Conservation (phyloP, 2,329 filamentous ascomycete genomes). For the Huntiella decipiens region DNA sequence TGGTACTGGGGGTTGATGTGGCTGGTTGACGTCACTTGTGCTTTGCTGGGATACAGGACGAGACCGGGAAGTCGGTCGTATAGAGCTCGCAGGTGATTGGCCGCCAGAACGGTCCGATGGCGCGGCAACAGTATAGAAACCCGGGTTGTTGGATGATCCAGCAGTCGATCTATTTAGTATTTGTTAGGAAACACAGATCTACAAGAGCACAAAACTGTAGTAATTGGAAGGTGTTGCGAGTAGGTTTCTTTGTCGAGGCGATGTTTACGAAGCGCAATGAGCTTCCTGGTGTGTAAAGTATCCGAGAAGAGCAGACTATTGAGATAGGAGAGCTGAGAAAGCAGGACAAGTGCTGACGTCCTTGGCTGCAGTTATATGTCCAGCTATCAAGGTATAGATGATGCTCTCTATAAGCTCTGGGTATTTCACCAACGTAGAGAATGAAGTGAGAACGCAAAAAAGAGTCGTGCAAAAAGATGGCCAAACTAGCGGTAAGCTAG, state of each 20-base stretch:
- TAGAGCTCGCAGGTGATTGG: conserved; percentile 3
- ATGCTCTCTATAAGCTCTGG: no score
- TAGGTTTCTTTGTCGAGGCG: background rate
- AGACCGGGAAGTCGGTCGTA: conserved; percentile 1
- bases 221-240: conserved; percentile 5
- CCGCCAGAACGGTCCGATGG: conserved; percentile 3
- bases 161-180: conserved; percentile 4
- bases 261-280: no score
- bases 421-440: no score
- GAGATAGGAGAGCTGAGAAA: no score
- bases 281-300: no score
- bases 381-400: no score
- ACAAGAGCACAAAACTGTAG: conserved; percentile 13
- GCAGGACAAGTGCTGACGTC: no score
- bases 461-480: no score
- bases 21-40: background rate
- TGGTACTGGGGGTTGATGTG: background rate
- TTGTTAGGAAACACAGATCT: conserved; percentile 11
- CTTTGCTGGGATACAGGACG: conserved; percentile 7
- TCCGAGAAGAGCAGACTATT: no score
- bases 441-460: no score
- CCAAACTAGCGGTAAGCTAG: no score
- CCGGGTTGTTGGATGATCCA: conserved; percentile 1
- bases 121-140: conserved; percentile 9
- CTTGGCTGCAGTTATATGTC: no score